These are phyloP conservation scores for Solanum chacoense DNA, from an alignment of 305 asterid species.

Conservation along the genomic window DNA sequence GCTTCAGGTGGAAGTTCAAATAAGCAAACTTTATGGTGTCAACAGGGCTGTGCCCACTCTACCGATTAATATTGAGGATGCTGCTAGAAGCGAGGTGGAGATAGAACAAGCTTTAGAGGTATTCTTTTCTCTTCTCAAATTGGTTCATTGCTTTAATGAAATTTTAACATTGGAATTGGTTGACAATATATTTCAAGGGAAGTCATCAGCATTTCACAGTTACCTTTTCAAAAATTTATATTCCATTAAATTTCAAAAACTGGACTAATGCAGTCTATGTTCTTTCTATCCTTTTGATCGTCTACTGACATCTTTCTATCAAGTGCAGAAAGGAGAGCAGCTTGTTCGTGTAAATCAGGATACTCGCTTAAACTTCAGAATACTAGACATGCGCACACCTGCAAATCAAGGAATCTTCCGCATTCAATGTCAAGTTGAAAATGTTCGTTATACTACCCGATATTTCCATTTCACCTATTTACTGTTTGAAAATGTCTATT, in stretches of 20 bases:
- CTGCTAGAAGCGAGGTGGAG: conserved; percentile 78
- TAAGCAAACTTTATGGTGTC: conserved; percentile 51
- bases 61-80: conserved; percentile 77
- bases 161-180: not conserved
- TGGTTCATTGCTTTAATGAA: not conserved
- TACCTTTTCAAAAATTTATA: not conserved
- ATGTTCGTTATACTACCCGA: conserved; percentile 45
- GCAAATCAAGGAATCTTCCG: conserved; percentile 86
- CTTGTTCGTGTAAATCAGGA: conserved; percentile 89
- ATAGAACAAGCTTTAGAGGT: conserved; percentile 61
- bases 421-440: conserved; percentile 57
- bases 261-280: not conserved
- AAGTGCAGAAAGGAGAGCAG: conserved; percentile 61
- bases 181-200: not conserved
- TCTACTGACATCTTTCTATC: not conserved
- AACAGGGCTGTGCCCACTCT: conserved; percentile 49
- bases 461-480: not conserved
- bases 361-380: conserved; percentile 70
- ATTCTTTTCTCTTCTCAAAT: conserved; percentile 6
- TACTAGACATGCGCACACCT: conserved; percentile 80
- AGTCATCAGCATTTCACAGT: not conserved
- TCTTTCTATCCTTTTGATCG: not conserved
- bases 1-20: conserved; percentile 88
- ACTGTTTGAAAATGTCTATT: not conserved
- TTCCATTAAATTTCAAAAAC: not conserved